Base-by-base conservation (phyloP, 192 early-diverging fungal genomes). In the Nowakowskiella sp. region DNA sequence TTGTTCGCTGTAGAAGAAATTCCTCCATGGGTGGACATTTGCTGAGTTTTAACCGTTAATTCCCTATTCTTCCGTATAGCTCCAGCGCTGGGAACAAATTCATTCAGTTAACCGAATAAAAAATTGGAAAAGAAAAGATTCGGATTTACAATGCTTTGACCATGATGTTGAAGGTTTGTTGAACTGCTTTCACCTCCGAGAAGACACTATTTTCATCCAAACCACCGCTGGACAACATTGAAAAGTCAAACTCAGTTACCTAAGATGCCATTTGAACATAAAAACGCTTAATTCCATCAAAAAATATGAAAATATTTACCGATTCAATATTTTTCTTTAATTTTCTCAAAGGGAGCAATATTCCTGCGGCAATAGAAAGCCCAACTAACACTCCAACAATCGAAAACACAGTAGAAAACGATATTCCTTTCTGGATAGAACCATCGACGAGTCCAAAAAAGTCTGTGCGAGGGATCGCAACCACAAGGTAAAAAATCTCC, bases 61-160 rank as follows among this genome's bases (percentile, higher is more conserved):
- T 19, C 36, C 19, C 36, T 39, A 19, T 39, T 39, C 19, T 19
- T 39, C 19, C 13, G 13, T 13, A 39, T 39, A 13, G 36, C 36
- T 39, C 36, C 36, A 39, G 36, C 36, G 19, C 36, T 39, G n/a
- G 19, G 13, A 13, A 39, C 36, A 39, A 39, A 13, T 13, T 13
- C 13, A 13, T 13, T 39, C 36, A 13, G 13, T 13, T 39, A 19
- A 39, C 19, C 36, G 19, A 39, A 13, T 39, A 13, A 13, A 19
- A 13, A 13, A 13, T 13, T 39, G 13, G 13, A n/a, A n/a, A n/a
- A n/a, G n/a, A n/a, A n/a, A n/a, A n/a, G n/a, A n/a, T n/a, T n/a
- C n/a, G n/a, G n/a, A 39, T 19, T 39, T 39, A 39, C 36, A 39
- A 39, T 13, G 36, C 36, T 39, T 39, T 39, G 36, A 39, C 36